These are phyloP conservation scores for Xerophyta viscosa DNA, from an alignment of 106 monocot genomes.

Conservation along the genomic window DNA sequence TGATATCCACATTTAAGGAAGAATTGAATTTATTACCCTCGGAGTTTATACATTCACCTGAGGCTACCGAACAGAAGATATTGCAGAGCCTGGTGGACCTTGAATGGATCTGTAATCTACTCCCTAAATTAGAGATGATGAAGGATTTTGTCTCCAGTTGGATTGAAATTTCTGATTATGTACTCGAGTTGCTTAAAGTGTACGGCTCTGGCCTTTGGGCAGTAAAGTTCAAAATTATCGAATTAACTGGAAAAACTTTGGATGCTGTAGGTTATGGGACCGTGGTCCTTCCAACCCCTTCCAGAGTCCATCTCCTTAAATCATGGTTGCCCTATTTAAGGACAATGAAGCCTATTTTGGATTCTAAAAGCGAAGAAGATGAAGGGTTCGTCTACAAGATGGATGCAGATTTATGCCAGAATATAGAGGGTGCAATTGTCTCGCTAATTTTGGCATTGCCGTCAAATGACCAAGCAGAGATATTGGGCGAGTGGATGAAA, in stretches of 20 bases:
- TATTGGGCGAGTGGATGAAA: slow-evolving; percentile 78
- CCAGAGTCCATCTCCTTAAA: slow-evolving; percentile 55
- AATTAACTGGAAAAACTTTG: slow-evolving; percentile 63
- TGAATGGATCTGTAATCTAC: slow-evolving; percentile 64
- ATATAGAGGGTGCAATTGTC: slow-evolving; percentile 70
- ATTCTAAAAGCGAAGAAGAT: slow-evolving; percentile 30
- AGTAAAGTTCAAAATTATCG: slow-evolving; percentile 60
- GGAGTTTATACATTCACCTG: slow-evolving; percentile 21
- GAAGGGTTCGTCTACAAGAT: slow-evolving; percentile 35
- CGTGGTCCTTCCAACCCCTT: slow-evolving; percentile 62
- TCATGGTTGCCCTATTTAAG: slow-evolving; percentile 77
- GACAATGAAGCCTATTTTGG: slow-evolving; percentile 61
- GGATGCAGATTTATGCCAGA: slow-evolving; percentile 70
- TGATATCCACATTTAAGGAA: slow-evolving; percentile 43
- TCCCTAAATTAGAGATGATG: slow-evolving; percentile 80
- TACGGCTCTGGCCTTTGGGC: slow-evolving; percentile 45
- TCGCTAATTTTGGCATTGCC: slow-evolving; percentile 79
- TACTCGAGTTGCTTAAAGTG: slow-evolving; percentile 39
- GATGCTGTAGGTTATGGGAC: slow-evolving; percentile 83
- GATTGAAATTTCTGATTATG: slow-evolving; percentile 38
- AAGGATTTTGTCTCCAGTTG: slow-evolving; percentile 59
- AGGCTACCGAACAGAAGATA: slow-evolving; percentile 42
- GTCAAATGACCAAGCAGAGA: slow-evolving; percentile 80
- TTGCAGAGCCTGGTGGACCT: slow-evolving; percentile 54
- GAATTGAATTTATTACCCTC: slow-evolving; percentile 29